Percentiles rank a stretch among this genome's conserved stretches.
phyloP scores from a whole-genome alignment of 108 stramenopile species.

The Discostella pseudostelligera region DNA sequence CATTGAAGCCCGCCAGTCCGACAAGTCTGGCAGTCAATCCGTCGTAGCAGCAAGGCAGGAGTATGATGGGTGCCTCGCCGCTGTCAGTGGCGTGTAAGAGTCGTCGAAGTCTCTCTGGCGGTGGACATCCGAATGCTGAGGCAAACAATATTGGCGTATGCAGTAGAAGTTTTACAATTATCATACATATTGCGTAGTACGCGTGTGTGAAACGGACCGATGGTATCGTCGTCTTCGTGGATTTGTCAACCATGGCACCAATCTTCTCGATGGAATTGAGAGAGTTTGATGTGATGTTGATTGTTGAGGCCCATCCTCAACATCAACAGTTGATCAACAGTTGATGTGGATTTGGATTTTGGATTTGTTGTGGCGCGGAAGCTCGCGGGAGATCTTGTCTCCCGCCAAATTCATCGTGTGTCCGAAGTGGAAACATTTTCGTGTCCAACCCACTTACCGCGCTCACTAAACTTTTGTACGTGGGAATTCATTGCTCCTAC shows the following conservation, averaged over 20 bases:
- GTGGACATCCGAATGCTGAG: constrained; percentile 47
- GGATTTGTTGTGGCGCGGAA: too few species aligned
- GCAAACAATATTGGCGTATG: not conserved
- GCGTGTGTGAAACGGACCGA: not conserved
- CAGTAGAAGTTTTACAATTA: constrained; percentile 13
- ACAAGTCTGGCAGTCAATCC: constrained; percentile 92
- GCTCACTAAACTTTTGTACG: too few species aligned
- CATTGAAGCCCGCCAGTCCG: constrained; percentile 84
- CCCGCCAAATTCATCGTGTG: too few species aligned
- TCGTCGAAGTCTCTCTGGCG: constrained; percentile 48
- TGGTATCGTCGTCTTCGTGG: not conserved
- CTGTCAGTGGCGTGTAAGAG: constrained; percentile 30
- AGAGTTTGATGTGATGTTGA: too few species aligned
- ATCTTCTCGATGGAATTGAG: too few species aligned
- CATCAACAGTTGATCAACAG: too few species aligned
- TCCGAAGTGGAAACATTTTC: too few species aligned
- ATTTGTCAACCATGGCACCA: not conserved
- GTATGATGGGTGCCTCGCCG: constrained; percentile 58
- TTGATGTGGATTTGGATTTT: too few species aligned
- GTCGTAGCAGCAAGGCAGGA: constrained; percentile 94
- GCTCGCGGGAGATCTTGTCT: too few species aligned
- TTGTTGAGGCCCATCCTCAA: too few species aligned
- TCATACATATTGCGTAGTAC: not conserved
- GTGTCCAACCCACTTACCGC: too few species aligned
- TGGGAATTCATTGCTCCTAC: too few species aligned